phyloP scores from a whole-genome alignment of 176 grass and related monocot genomes.

The Saccharum officinarum region DNA sequence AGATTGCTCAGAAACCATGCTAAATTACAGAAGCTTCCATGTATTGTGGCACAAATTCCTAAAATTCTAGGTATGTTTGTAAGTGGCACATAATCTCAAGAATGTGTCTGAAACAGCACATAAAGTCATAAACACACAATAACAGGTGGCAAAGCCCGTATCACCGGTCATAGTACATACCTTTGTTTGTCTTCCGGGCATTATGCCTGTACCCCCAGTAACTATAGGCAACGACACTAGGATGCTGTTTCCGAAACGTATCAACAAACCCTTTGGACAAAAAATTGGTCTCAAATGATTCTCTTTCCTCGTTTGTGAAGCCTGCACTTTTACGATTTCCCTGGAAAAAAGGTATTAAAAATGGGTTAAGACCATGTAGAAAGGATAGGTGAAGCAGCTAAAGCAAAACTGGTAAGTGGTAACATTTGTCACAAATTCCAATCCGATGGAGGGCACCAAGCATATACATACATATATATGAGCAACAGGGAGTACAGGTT shows the following conservation, averaged over 20 bases:
- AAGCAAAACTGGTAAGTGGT: background rate
- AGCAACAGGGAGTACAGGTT: background rate
- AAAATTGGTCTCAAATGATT: conserved; percentile 65
- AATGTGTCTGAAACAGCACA: background rate
- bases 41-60: background rate
- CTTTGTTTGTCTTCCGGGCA: conserved; percentile 60
- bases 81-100: background rate
- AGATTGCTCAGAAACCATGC: background rate
- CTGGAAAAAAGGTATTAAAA: conserved; percentile 23
- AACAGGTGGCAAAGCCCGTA: background rate
- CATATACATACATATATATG: background rate
- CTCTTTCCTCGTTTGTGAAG: conserved; percentile 66
- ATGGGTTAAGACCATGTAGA: background rate
- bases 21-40: background rate
- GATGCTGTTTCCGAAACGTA: conserved; percentile 65
- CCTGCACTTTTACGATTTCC: conserved; percentile 70
- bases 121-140: background rate
- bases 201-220: conserved; percentile 74
- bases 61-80: background rate
- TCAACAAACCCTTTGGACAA: conserved; percentile 69
- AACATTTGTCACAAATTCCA: background rate
- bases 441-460: background rate
- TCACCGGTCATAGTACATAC: conserved; percentile 24
- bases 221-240: conserved; percentile 58
- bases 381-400: conserved; percentile 13